These are phyloP conservation scores for Scedosporium dehoogii DNA, from an alignment of 2,329 filamentous ascomycete genomes.

Conservation along the genomic window DNA sequence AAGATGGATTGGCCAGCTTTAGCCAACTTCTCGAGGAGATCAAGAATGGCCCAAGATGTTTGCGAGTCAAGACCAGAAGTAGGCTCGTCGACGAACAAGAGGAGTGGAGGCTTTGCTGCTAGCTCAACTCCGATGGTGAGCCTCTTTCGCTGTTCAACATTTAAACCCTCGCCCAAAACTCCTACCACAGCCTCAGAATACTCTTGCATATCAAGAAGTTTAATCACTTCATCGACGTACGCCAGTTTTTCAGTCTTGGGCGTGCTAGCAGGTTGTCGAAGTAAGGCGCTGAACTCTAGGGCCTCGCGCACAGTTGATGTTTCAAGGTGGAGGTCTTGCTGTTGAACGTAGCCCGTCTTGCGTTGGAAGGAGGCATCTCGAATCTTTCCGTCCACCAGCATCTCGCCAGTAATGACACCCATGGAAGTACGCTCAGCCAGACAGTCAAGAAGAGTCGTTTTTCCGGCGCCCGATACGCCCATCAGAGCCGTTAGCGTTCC, in stretches of 20 bases:
- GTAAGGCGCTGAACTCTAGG: constrained; percentile 72
- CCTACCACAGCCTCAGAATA: constrained; percentile 88
- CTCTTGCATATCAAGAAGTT: constrained; percentile 78
- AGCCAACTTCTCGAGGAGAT: constrained; percentile 80
- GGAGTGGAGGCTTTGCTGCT: constrained; percentile 77
- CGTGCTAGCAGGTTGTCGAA: constrained; percentile 72
- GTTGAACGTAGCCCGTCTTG: constrained; percentile 86
- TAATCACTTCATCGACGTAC: constrained; percentile 86
- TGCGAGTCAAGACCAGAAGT: constrained; percentile 90
- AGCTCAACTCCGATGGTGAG: constrained; percentile 95
- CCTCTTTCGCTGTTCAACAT: constrained; percentile 61
- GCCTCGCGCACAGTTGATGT: constrained; percentile 85
- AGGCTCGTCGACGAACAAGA: constrained; percentile 90
- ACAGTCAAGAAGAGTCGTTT: constrained; percentile 82
- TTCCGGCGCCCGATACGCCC: constrained; percentile 88
- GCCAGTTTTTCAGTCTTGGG: constrained; percentile 67
- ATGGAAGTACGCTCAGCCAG: constrained; percentile 79
- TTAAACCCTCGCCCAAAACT: constrained; percentile 77
- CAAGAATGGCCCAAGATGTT: constrained; percentile 85
- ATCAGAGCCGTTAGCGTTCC: constrained; percentile 84
- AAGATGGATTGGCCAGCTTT: constrained; percentile 85
- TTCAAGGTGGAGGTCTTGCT: constrained; percentile 80
- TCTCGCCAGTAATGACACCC: constrained; percentile 83
- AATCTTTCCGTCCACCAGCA: constrained; percentile 55
- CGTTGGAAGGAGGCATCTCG: constrained; percentile 79